Conservation (phyloP, 2,329 filamentous ascomycete genomes). For the Arthrobotrys sinensis region DNA sequence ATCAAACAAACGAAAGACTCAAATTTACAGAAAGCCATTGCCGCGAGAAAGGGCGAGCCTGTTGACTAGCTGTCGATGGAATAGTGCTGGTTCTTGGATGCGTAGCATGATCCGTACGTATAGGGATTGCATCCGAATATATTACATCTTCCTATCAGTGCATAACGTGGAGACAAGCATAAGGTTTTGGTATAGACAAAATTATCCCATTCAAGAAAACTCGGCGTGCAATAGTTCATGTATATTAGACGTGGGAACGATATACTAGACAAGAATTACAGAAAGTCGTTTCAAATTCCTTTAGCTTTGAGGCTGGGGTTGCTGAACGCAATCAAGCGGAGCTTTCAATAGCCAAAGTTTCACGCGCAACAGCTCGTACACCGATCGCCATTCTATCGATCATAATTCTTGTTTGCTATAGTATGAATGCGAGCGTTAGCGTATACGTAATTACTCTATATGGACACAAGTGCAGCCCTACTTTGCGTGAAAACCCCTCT, state of each 20-base stretch:
- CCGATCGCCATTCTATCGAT: conserved; percentile 37
- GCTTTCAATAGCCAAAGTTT: conserved; percentile 27
- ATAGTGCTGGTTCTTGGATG: neutral
- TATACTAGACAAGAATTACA: neutral
- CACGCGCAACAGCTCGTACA: conserved; percentile 21
- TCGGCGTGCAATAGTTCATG: no score
- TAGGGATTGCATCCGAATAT: neutral
- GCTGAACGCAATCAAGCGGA: neutral
- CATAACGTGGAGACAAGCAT: conserved; percentile 1
- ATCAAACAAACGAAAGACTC: conserved; percentile 75
- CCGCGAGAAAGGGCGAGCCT: conserved; percentile 63
- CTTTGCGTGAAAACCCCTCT: conserved; percentile 27
- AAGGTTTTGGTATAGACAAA: conserved; percentile 41
- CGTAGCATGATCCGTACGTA: neutral
- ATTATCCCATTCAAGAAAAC: neutral
- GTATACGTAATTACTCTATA: neutral
- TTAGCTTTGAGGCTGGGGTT: no score
- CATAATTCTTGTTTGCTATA: conserved; percentile 37
- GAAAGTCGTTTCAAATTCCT: neutral
- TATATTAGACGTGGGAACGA: no score
- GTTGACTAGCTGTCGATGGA: conserved; percentile 44
- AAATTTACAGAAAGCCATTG: conserved; percentile 70
- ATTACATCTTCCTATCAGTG: conserved; percentile 19
- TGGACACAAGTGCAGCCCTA: neutral
- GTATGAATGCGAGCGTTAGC: neutral